A percentile compares a stretch with the other conserved stretches of the same genome.
Evolutionary conservation across 1,284 basidiomycete species (phyloP).

Genomic region (Apiotrichum gracile): DNA sequence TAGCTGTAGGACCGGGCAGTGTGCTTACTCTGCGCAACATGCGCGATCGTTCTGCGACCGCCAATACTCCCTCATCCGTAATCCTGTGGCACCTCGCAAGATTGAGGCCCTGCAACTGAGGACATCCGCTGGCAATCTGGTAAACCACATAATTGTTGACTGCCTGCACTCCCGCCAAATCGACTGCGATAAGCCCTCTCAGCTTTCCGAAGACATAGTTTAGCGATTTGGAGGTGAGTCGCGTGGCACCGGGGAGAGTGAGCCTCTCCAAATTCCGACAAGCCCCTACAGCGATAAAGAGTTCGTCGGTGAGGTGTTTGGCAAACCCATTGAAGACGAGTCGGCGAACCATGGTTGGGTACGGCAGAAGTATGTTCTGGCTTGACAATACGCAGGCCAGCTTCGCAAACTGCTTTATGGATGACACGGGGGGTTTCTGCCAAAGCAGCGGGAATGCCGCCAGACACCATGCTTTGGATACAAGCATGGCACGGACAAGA

Average conservation of each 20-base stretch:
- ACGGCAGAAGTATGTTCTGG: constrained; percentile 69
- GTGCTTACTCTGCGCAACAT: constrained; percentile 59
- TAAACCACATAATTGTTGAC: constrained; percentile 67
- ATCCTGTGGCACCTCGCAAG: constrained; percentile 76
- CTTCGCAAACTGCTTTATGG: constrained; percentile 51
- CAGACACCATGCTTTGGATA: constrained; percentile 89
- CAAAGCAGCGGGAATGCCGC: constrained; percentile 92
- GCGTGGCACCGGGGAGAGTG: constrained; percentile 77
- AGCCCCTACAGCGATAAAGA: constrained; percentile 65
- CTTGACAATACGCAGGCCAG: constrained; percentile 27
- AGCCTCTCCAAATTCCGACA: constrained; percentile 86
- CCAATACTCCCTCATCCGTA: constrained; percentile 69
- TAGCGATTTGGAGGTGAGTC: constrained; percentile 65
- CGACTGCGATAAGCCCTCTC: constrained; percentile 76
- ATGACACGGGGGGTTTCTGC: constrained; percentile 75
- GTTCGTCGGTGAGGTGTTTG: constrained; percentile 66
- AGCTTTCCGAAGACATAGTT: constrained; percentile 63
- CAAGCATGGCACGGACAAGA: constrained; percentile 69
- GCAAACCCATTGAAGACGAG: constrained; percentile 80
- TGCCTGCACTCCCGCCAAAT: constrained; percentile 69
- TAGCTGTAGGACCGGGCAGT: not conserved
- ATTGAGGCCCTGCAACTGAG: constrained; percentile 86
- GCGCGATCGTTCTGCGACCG: constrained; percentile 68
- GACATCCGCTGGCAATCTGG: constrained; percentile 64
- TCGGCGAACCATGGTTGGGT: constrained; percentile 79